These are phyloP conservation scores for Syncephalastrum sp. DNA, from an alignment of 371 early-diverging fungal species.

Conservation along the genomic window DNA sequence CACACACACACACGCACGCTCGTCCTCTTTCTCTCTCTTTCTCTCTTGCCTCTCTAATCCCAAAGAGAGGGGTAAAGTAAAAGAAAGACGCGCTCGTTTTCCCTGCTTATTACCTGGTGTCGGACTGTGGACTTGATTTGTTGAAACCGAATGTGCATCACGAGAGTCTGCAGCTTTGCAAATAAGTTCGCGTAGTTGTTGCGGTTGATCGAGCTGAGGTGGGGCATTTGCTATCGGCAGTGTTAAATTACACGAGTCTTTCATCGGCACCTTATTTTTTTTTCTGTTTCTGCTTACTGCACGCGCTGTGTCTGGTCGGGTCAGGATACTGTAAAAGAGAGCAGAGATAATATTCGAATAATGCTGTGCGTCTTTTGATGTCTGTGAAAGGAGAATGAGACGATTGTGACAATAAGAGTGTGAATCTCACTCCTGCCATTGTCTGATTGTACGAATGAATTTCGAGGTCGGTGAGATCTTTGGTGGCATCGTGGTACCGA, in stretches of 20 bases:
- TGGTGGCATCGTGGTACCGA: slow-evolving; percentile 35
- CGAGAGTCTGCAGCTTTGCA: slow-evolving; percentile 50
- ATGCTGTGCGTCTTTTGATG: slow-evolving; percentile 54
- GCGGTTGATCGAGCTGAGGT: slow-evolving; percentile 62
- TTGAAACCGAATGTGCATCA: slow-evolving; percentile 45
- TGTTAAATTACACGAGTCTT: background rate
- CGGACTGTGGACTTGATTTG: slow-evolving; percentile 35
- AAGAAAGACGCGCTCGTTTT: too few relatives aligned
- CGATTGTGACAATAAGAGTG: background rate
- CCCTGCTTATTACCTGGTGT: slow-evolving; percentile 36
- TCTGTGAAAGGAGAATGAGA: slow-evolving; percentile 17
- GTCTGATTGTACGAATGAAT: slow-evolving; percentile 67
- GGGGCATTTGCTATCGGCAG: slow-evolving; percentile 50
- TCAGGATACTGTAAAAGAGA: slow-evolving; percentile 64
- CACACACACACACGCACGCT: too few relatives aligned
- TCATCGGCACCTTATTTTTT: too few relatives aligned
- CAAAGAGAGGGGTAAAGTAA: background rate
- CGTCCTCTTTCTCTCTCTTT: too few relatives aligned
- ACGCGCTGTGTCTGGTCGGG: slow-evolving; percentile 41
- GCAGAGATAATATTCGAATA: slow-evolving; percentile 64
- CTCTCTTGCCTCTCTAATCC: too few relatives aligned
- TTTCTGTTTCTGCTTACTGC: slow-evolving; percentile 29
- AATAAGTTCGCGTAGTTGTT: slow-evolving; percentile 60
- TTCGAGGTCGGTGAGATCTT: slow-evolving; percentile 62
- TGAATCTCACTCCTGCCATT: slow-evolving; percentile 23